Evolutionary conservation across 129 eudicot species (phyloP).

Genomic region (Dittrichia graveolens): DNA sequence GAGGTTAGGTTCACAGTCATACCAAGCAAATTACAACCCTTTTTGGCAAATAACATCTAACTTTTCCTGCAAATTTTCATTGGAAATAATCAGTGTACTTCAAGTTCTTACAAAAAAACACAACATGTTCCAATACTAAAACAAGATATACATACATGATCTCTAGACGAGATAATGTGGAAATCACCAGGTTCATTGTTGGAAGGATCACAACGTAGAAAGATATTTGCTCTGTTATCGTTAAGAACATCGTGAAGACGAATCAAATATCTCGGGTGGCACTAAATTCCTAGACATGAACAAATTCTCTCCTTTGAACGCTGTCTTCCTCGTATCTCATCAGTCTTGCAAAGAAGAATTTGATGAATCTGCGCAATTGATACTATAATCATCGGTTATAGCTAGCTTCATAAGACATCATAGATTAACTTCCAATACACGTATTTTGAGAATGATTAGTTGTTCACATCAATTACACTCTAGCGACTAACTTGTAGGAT

Average conservation of each 20-base stretch:
- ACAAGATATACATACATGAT: slow-evolving; percentile 49
- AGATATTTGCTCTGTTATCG: slow-evolving; percentile 71
- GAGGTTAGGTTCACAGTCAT: slow-evolving; percentile 37
- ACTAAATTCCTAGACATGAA: slow-evolving; percentile 91
- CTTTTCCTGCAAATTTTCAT: slow-evolving; percentile 53
- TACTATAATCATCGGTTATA: no score
- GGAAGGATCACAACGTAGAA: slow-evolving; percentile 86
- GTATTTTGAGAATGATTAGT: no score
- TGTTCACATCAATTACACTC: no score
- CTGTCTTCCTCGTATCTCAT: slow-evolving; percentile 56
- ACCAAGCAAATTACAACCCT: slow-evolving; percentile 87
- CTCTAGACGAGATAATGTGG: slow-evolving; percentile 72
- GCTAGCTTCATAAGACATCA: no score
- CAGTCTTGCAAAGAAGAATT: no score
- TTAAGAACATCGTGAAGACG: slow-evolving; percentile 80
- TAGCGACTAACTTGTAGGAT: no score
- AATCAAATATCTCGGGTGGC: slow-evolving; percentile 77
- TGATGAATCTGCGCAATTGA: background rate
- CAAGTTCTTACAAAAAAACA: background rate
- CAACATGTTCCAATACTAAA: background rate
- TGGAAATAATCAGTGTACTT: background rate
- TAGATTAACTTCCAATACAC: no score
- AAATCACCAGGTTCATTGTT: slow-evolving; percentile 76
- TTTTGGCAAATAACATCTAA: slow-evolving; percentile 58
- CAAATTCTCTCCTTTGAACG: slow-evolving; percentile 79